Evolutionary conservation across 805 yeast genomes (phyloP).

Genomic region (Metschnikowia baotianmanensis): DNA sequence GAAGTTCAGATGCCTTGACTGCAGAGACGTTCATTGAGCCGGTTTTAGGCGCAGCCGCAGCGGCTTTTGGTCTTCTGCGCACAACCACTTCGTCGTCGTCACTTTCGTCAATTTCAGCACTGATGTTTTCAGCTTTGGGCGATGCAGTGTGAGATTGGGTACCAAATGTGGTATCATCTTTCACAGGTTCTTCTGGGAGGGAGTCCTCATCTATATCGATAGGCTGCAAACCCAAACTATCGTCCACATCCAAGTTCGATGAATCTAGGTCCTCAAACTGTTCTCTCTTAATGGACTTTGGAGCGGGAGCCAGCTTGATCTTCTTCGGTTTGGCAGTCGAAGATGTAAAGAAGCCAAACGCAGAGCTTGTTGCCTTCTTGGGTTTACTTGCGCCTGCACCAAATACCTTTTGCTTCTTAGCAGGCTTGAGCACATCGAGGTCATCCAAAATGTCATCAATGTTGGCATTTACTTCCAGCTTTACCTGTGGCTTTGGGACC

Average conservation of each 20-base stretch:
- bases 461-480: constrained; percentile 27
- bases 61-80: constrained; percentile 51
- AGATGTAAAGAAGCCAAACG: constrained; percentile 28
- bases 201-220: constrained; percentile 14
- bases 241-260: constrained; percentile 7
- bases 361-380: constrained; percentile 37
- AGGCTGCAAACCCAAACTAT: constrained; percentile 18
- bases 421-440: constrained; percentile 14
- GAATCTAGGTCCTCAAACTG: constrained; percentile 28
- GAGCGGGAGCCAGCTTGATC: constrained; percentile 1
- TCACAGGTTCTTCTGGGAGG: not conserved
- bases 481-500: constrained; percentile 6
- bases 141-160: not conserved
- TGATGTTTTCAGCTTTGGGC: not conserved
- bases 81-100: constrained; percentile 55
- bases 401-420: constrained; percentile 12
- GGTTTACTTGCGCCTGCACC: constrained; percentile 26
- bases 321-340: constrained; percentile 23
- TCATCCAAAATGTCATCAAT: constrained; percentile 22
- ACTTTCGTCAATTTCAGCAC: constrained; percentile 16
- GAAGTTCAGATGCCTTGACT: constrained; percentile 28
- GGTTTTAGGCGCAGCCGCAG: constrained; percentile 42
- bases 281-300: constrained; percentile 6
- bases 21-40: constrained; percentile 41
- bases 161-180: not conserved